These are phyloP conservation scores for Sanghuangporus sanghuang DNA, from an alignment of 1,284 basidiomycete genomes.

Conservation along the genomic window DNA sequence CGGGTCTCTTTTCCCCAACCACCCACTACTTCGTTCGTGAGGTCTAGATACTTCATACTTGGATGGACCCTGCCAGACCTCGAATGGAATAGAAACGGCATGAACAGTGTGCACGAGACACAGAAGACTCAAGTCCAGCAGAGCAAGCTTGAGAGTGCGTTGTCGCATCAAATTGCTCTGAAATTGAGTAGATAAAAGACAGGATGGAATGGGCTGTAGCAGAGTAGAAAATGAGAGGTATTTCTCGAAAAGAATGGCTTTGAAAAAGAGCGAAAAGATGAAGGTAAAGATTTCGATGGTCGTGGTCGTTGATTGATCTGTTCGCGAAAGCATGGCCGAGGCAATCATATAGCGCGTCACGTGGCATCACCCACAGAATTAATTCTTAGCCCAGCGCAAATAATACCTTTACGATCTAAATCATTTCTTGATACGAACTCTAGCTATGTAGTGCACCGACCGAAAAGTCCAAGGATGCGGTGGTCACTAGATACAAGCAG, in stretches of 20 bases:
- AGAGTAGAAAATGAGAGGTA: not conserved
- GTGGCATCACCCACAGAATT: too few species aligned
- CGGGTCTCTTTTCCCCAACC: constrained; percentile 24
- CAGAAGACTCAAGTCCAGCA: not conserved
- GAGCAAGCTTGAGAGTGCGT: not conserved
- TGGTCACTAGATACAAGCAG: too few species aligned
- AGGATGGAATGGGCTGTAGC: not conserved
- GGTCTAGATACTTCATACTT: not conserved
- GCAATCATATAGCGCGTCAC: too few species aligned
- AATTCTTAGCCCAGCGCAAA: too few species aligned
- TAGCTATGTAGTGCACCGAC: too few species aligned
- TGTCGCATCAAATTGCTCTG: not conserved
- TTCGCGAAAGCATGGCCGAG: too few species aligned
- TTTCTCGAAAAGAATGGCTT: not conserved
- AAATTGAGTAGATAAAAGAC: not conserved
- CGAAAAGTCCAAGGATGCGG: too few species aligned
- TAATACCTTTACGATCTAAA: too few species aligned
- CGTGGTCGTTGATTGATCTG: too few species aligned
- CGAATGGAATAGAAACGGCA: constrained; percentile 7
- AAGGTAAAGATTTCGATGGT: not conserved
- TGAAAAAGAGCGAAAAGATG: not conserved
- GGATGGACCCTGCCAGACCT: constrained; percentile 3
- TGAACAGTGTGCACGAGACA: not conserved
- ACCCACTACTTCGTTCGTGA: not conserved
- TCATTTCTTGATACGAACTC: too few species aligned